Evolutionary conservation across 1,284 basidiomycete species (phyloP), one percentile per base, ranked within the genome.

Genomic region (Ceratobasidium sp.): DNA sequence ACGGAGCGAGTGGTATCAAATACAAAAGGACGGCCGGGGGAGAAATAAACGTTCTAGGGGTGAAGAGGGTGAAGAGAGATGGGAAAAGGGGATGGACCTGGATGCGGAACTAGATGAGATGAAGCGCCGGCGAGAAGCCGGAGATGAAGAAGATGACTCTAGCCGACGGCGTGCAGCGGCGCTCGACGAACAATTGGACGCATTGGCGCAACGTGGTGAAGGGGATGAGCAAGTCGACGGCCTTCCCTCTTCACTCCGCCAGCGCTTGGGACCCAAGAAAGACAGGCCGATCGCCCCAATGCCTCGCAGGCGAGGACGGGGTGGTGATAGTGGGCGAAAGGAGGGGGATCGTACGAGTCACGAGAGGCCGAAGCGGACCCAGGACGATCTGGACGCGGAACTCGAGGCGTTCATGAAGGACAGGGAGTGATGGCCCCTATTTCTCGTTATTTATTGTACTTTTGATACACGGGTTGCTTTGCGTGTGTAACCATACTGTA

Each of bases 361-460:
- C 27, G 69, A 72, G 41, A 14, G 69, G 57, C 69, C 69, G 2
- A 72, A 72, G 57, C 69, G 47, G 11, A 72, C 69, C 31, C 69
- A 72, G 47, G 69, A 62, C 41, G 69, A 72, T 33, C 29, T 72
- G n/a, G 69, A 72, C 50, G 69, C 69, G 31, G 69, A 72, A 45
- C 56, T 72, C 47, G 69, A 72, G 44, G 69, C 69, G 69, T 72
- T 72, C 51, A 71, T 72, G 69, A 72, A 72, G 33, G 57, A 44
- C 31, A 56, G 69, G 36, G 69, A 60, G 44, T 72, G 44, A 60
- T 72, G 44, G 50, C 11, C 22, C 51, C 29, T 53, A 29, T 71
- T 15, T 60, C 50, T 56, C 29, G 22, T 50, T 33, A 29, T 69
- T 41, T 59, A 41, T 62, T 62, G 7, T 22, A 7, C 24, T 48